A percentile compares a stretch with the other conserved stretches of the same genome.
Evolutionary conservation across 805 yeast species (phyloP).

Genomic region (Kazachstania bromeliacearum): DNA sequence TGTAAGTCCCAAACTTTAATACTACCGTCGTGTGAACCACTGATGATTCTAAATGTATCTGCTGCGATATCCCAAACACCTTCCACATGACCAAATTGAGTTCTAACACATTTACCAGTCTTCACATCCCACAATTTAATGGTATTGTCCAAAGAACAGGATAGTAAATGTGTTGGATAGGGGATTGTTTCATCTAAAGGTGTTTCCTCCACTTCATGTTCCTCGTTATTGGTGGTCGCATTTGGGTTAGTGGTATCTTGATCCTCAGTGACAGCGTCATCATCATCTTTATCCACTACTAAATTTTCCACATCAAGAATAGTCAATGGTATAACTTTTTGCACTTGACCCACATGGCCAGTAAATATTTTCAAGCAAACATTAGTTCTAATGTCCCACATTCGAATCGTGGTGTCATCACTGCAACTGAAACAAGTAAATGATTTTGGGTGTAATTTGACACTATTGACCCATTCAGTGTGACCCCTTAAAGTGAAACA

Average conservation of each 20-base stretch:
- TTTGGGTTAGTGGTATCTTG: slow-evolving; percentile 8
- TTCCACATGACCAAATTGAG: slow-evolving; percentile 96
- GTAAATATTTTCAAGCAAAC: slow-evolving; percentile 67
- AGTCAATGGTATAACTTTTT: slow-evolving; percentile 78
- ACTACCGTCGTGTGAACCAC: slow-evolving; percentile 88
- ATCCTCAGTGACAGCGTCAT: neutral
- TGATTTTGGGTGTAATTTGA: slow-evolving; percentile 72
- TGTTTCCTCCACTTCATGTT: neutral
- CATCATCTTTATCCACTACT: slow-evolving; percentile 30
- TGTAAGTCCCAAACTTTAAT: slow-evolving; percentile 96
- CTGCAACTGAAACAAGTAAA: slow-evolving; percentile 76
- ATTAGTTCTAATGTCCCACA: slow-evolving; percentile 88
- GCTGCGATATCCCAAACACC: slow-evolving; percentile 98
- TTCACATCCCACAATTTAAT: slow-evolving; percentile 85
- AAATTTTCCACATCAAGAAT: slow-evolving; percentile 54
- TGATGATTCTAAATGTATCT: slow-evolving; percentile 86
- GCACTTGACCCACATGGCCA: slow-evolving; percentile 93
- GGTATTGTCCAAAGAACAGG: slow-evolving; percentile 87
- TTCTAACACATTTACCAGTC: slow-evolving; percentile 80
- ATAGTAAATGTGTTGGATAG: slow-evolving; percentile 74
- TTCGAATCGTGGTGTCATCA: slow-evolving; percentile 84
- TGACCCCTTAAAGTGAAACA: slow-evolving; percentile 93
- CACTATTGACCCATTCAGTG: slow-evolving; percentile 84
- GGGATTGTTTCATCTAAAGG: slow-evolving; percentile 22
- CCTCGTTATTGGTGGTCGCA: slow-evolving; percentile 11